Evolutionary conservation across 345 rosid species (phyloP).

Genomic region (Bruguiera sexangula): DNA sequence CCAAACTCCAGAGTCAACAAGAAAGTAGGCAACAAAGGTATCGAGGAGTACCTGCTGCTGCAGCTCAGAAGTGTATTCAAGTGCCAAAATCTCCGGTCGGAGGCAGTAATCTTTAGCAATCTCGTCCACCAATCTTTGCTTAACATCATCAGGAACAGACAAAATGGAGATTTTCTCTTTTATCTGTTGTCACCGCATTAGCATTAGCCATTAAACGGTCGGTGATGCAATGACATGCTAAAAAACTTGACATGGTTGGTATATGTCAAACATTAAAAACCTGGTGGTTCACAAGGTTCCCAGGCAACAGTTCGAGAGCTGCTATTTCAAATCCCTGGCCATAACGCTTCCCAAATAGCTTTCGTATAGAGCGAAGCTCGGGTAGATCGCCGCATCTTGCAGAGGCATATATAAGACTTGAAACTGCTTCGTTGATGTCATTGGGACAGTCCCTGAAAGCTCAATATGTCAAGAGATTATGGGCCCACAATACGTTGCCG

Average conservation of each 20-base stretch:
- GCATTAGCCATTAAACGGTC: background rate
- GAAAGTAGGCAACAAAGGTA: background rate
- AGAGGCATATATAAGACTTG: constrained; percentile 78
- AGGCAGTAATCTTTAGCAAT: constrained; percentile 45
- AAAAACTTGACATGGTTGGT: background rate
- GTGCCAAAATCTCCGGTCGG: constrained; percentile 44
- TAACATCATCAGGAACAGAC: constrained; percentile 47
- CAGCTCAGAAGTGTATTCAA: constrained; percentile 45
- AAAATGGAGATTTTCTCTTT: constrained; percentile 43
- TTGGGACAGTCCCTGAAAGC: constrained; percentile 59
- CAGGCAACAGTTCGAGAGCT: constrained; percentile 56
- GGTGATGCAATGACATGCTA: background rate
- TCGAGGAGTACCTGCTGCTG: constrained; percentile 36
- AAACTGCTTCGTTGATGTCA: constrained; percentile 82
- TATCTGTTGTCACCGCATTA: constrained; percentile 33
- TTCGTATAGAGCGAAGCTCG: constrained; percentile 55
- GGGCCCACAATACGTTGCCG: too few relatives aligned
- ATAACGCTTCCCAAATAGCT: constrained; percentile 66
- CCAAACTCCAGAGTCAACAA: too few relatives aligned
- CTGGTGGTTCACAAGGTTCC: constrained; percentile 69
- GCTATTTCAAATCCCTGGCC: constrained; percentile 49
- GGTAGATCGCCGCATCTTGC: constrained; percentile 79
- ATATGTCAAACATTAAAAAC: constrained; percentile 22
- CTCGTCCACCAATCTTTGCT: constrained; percentile 48
- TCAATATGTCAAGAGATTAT: background rate